A percentile compares a stretch with the other conserved stretches of the same genome.
These are phyloP conservation scores for Lasiodiplodia sp. DNA, from an alignment of 2,329 filamentous ascomycete species.

Conservation along the genomic window DNA sequence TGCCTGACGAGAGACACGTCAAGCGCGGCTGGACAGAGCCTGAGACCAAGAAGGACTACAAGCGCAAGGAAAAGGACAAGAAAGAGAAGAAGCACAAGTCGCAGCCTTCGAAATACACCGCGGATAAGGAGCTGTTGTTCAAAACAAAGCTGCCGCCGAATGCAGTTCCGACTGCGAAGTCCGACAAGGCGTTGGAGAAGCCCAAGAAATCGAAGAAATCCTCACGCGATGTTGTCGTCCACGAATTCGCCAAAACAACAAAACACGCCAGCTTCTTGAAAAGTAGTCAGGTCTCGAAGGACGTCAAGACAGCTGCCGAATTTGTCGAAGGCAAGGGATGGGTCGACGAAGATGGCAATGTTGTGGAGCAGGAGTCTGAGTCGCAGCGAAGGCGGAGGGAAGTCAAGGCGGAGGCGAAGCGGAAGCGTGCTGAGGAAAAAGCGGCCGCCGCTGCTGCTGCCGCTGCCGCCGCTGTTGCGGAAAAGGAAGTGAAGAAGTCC, in stretches of 20 bases:
- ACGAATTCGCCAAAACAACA: conserved; percentile 87
- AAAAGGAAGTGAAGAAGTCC: conserved; percentile 30
- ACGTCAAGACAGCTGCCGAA: conserved; percentile 60
- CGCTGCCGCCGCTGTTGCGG: background rate
- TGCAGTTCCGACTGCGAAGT: conserved; percentile 46
- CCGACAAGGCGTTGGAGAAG: conserved; percentile 40
- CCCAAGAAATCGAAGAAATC: conserved; percentile 56
- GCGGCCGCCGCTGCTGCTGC: background rate
- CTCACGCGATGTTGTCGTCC: conserved; percentile 69
- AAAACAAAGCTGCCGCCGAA: conserved; percentile 78
- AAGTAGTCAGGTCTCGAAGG: conserved; percentile 54
- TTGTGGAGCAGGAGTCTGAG: conserved; percentile 68
- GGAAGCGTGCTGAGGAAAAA: conserved; percentile 16
- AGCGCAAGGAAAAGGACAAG: conserved; percentile 57
- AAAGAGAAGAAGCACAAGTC: conserved; percentile 63
- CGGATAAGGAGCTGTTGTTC: conserved; percentile 82
- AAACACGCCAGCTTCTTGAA: conserved; percentile 86
- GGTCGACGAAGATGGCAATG: conserved; percentile 78
- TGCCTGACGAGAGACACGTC: conserved; percentile 77
- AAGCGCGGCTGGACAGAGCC: conserved; percentile 90
- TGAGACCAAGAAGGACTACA: conserved; percentile 52
- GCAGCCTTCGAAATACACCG: conserved; percentile 80
- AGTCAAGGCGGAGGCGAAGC: conserved; percentile 28
- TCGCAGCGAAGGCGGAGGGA: conserved; percentile 28
- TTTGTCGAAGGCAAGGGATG: conserved; percentile 88